Percentiles rank a stretch among this genome's conserved stretches.
These are phyloP conservation scores for Psilocybe mexicana DNA, from an alignment of 1,284 basidiomycete genomes.

Conservation along the genomic window DNA sequence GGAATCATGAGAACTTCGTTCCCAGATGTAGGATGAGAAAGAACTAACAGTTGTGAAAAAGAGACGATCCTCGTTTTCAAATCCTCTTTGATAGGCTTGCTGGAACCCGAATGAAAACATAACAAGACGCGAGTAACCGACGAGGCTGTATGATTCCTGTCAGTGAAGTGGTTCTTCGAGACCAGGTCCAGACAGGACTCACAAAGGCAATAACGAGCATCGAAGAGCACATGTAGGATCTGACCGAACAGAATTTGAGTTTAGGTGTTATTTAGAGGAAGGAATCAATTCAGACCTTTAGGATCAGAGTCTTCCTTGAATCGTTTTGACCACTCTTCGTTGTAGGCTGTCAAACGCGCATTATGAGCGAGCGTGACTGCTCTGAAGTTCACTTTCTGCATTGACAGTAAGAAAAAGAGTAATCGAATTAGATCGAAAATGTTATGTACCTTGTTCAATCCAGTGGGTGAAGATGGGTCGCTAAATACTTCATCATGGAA, in stretches of 20 bases:
- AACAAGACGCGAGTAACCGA: conserved; percentile 77
- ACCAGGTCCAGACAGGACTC: conserved; percentile 28
- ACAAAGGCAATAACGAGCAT: conserved; percentile 76
- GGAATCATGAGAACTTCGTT: not conserved
- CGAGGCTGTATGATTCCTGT: conserved; percentile 47
- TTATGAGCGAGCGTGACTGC: conserved; percentile 63
- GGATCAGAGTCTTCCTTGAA: conserved; percentile 59
- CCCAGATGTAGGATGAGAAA: not conserved
- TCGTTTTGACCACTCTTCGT: conserved; percentile 61
- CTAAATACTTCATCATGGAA: conserved; percentile 80
- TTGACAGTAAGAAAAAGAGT: not conserved
- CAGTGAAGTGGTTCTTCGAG: conserved; percentile 18
- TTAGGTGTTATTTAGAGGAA: not conserved
- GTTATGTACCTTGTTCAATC: conserved; percentile 62
- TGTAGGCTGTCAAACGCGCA: conserved; percentile 53
- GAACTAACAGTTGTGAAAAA: conserved; percentile 66
- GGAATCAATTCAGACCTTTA: conserved; percentile 38
- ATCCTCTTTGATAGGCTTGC: conserved; percentile 72
- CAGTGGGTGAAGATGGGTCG: conserved; percentile 66
- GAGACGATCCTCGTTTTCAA: conserved; percentile 59
- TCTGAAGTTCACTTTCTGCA: conserved; percentile 65
- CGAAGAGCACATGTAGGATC: conserved; percentile 65
- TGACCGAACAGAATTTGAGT: conserved; percentile 25
- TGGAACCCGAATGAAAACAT: conserved; percentile 88
- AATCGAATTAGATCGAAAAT: not conserved